Evolutionary conservation across 306 rosid species (phyloP).

Genomic region (Albizia julibrissin): DNA sequence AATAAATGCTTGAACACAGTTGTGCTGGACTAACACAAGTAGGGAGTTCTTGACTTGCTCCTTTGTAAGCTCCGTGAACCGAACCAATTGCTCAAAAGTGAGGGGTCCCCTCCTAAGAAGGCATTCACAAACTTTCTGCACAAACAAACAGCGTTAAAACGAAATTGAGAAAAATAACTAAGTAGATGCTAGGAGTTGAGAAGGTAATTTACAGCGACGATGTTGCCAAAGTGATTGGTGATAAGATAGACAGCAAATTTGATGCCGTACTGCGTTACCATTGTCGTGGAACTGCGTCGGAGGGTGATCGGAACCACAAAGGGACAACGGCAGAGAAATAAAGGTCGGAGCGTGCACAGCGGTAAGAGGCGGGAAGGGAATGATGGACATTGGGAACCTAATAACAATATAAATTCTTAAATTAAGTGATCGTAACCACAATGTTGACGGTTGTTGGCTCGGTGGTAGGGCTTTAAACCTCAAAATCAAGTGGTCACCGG

Average conservation of each 20-base stretch:
- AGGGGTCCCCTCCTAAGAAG: slow-evolving; percentile 62
- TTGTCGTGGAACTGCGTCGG: background rate
- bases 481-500: too few relatives aligned
- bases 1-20: slow-evolving; percentile 74
- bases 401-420: too few relatives aligned
- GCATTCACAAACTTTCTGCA: slow-evolving; percentile 81
- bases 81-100: slow-evolving; percentile 46
- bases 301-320: background rate
- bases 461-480: too few relatives aligned
- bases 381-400: too few relatives aligned
- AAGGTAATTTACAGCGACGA: slow-evolving; percentile 60
- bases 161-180: background rate
- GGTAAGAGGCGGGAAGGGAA: background rate
- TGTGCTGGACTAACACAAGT: slow-evolving; percentile 85
- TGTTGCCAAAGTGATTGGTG: slow-evolving; percentile 78
- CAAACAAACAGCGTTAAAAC: background rate
- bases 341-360: background rate
- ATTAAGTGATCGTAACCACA: too few relatives aligned
- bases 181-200: background rate
- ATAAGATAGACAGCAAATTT: slow-evolving; percentile 68
- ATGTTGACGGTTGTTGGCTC: too few relatives aligned
- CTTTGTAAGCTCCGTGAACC: slow-evolving; percentile 61
- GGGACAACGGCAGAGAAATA: slow-evolving; percentile 9
- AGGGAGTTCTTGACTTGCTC: slow-evolving; percentile 76
- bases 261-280: slow-evolving; percentile 66